Evolutionary conservation across 371 early-diverging fungal species (phyloP).

Genomic region (Mucor circinelloides): DNA sequence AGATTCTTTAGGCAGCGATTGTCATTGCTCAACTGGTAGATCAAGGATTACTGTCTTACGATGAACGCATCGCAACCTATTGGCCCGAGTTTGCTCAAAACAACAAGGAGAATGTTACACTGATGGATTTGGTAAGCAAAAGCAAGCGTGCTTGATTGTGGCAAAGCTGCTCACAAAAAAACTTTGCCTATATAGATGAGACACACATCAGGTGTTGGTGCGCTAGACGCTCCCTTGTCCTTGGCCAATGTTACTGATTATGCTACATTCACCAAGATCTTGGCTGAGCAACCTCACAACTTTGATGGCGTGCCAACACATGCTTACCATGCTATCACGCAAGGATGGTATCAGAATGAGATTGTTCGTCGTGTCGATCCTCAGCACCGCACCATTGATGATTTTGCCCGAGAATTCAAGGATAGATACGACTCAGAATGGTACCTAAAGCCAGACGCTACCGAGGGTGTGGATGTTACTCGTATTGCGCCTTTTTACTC

Average conservation of each 20-base stretch:
- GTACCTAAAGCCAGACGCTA: constrained; percentile 48
- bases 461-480: constrained; percentile 37
- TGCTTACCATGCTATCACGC: constrained; percentile 67
- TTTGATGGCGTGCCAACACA: constrained; percentile 56
- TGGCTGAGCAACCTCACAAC: constrained; percentile 67
- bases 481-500: constrained; percentile 9
- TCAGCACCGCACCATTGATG: constrained; percentile 55
- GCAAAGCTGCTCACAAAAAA: background rate
- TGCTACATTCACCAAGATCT: constrained; percentile 31
- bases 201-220: constrained; percentile 68
- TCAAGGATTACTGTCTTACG: constrained; percentile 56
- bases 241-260: constrained; percentile 35
- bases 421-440: constrained; percentile 53
- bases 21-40: constrained; percentile 67
- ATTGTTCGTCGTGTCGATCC: constrained; percentile 64
- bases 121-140: constrained; percentile 50
- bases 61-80: constrained; percentile 56
- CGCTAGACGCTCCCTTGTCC: constrained; percentile 49
- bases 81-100: constrained; percentile 84
- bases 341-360: constrained; percentile 79
- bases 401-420: constrained; percentile 55
- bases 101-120: constrained; percentile 71
- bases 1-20: constrained; percentile 36
- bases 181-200: constrained; percentile 37
- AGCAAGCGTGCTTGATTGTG: background rate